These are phyloP conservation scores for Vachellia collinsii DNA, from an alignment of 306 rosid species.

Conservation along the genomic window DNA sequence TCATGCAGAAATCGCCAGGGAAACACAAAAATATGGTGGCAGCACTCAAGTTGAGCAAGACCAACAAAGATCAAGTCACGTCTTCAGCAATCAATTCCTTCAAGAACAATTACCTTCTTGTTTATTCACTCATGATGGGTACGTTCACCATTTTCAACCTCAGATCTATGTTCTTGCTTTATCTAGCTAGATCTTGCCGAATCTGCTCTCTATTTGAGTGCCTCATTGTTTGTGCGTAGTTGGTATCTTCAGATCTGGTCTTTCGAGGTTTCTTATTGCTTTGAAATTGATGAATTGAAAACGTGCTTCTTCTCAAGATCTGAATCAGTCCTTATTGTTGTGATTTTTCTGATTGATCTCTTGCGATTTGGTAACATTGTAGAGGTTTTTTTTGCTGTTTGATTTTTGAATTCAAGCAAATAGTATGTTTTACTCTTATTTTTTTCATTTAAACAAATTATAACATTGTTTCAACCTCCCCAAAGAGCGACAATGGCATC, in stretches of 20 bases:
- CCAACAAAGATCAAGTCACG: conserved; percentile 82
- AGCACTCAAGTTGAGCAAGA: conserved; percentile 77
- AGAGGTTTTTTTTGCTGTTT: background rate
- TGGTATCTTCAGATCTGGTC: conserved; percentile 28
- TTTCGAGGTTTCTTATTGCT: background rate
- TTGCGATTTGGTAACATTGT: conserved; percentile 2
- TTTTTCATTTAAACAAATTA: too few relatives aligned
- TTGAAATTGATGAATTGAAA: background rate
- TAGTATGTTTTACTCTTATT: background rate
- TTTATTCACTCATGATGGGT: conserved; percentile 99
- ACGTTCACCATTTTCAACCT: background rate
- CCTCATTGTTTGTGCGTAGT: background rate
- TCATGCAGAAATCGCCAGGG: background rate
- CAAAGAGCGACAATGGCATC: too few relatives aligned
- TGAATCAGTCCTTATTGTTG: background rate
- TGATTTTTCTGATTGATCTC: conserved; percentile 1
- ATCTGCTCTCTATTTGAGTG: background rate
- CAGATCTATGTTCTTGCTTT: conserved; percentile 44
- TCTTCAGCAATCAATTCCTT: conserved; percentile 74
- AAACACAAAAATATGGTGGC: conserved; percentile 70
- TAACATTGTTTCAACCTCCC: too few relatives aligned
- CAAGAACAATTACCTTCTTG: conserved; percentile 90
- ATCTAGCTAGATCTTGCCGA: conserved; percentile 49
- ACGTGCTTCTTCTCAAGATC: background rate
- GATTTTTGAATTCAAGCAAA: conserved; percentile 6